Base-by-base conservation (phyloP, 768 basidiomycete species). In the Trichaptum fuscoviolaceum region DNA sequence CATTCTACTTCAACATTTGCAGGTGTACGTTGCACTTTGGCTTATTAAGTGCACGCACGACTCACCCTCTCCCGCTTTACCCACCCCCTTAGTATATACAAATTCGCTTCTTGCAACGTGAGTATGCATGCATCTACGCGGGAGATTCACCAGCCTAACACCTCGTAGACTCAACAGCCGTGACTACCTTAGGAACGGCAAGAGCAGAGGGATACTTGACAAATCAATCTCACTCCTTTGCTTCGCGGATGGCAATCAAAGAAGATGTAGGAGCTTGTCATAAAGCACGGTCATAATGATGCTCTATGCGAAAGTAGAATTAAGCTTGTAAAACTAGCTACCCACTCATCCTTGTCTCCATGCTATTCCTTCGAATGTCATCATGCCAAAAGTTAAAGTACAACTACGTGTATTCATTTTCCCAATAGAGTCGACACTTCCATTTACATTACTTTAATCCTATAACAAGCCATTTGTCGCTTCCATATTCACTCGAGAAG, bases 401-500 rank as follows among this genome's bases (percentile, higher is more conserved):
- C 30, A 30, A 30, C 30, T 30, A 30, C 30, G 30, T 30, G 30
- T 30, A 30, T 30, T 30, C 30, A 8, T 3, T 8, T 8, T 2
- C 8, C 30, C 30, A 30, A 8, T 30, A 30, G 8, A 2, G 30
- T 30, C 8, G 8, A 30, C 8, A 8, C 30, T 30, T 30, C 30
- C 8, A 8, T 8, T 2, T 30, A 30, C 30, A 30, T 3, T 2
- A 30, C 30, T 30, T 30, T 30, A 2, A 30, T 30, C 30, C 4
- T 3, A 30, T 30, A 30, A 8, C 30, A 30, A 30, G 30, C 8
- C 30, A 30, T 30, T 8, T 2, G 4, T 30, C 30, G 30, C 30
- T 3, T 30, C 30, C 30, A 30, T 8, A 52, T 12, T 52, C 15
- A 52, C 3, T 52, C 42, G 20, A 74, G 26, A 62, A 73, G 64